Evolutionary conservation across 306 rosid genomes (phyloP).

Genomic region (Rosa chinensis): DNA sequence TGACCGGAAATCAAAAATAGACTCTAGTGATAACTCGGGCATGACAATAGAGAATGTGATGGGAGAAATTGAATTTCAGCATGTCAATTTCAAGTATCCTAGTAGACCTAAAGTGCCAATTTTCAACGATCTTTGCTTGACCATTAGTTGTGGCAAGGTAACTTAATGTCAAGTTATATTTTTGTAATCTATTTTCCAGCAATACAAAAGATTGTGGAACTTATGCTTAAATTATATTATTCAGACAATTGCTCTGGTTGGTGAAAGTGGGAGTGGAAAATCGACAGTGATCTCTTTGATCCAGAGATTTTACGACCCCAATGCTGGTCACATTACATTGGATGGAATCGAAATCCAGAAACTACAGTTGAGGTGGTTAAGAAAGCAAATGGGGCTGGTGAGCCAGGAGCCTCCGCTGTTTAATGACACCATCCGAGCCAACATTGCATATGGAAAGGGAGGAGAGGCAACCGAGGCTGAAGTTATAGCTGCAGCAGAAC

Average conservation of each 20-base stretch:
- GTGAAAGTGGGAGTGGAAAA: constrained; percentile 89
- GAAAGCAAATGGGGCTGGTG: constrained; percentile 76
- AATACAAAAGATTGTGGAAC: not conserved
- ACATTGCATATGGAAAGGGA: constrained; percentile 68
- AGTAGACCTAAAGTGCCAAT: constrained; percentile 57
- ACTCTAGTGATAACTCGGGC: constrained; percentile 56
- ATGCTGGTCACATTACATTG: constrained; percentile 59
- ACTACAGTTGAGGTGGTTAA: constrained; percentile 66
- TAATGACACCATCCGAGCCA: constrained; percentile 75
- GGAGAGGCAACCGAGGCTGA: constrained; percentile 61
- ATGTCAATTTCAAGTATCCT: constrained; percentile 73
- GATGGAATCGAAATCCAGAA: constrained; percentile 61
- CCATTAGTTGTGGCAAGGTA: constrained; percentile 71
- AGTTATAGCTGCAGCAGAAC: constrained; percentile 27
- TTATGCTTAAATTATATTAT: constrained; percentile 16
- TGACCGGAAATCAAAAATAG: constrained; percentile 53
- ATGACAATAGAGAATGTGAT: constrained; percentile 43
- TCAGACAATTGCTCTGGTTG: constrained; percentile 76
- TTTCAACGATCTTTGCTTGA: constrained; percentile 58
- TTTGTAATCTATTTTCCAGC: not conserved
- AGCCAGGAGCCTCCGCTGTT: constrained; percentile 77
- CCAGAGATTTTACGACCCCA: constrained; percentile 72
- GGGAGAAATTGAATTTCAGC: constrained; percentile 57
- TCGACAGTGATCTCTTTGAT: constrained; percentile 71
- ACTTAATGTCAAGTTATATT: not conserved